Conservation (phyloP, 192 early-diverging fungal species). For the Coemansia sp. region DNA sequence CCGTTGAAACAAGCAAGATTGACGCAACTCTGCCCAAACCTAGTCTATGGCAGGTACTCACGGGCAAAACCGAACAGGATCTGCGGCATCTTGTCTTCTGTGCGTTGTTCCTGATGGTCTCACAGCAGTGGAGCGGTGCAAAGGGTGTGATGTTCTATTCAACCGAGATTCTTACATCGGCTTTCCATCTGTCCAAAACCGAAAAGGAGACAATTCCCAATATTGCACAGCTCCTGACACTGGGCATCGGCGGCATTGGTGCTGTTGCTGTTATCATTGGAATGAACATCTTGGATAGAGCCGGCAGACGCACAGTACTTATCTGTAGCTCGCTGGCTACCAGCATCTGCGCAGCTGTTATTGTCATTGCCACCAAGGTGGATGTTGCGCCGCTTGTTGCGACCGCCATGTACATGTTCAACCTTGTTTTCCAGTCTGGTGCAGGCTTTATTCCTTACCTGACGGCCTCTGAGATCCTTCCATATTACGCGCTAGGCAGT, state of each 20-base stretch:
- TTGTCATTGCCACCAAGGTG: constrained; percentile 64
- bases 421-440: constrained; percentile 82
- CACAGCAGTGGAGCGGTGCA: constrained; percentile 89
- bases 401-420: constrained; percentile 65
- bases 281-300: constrained; percentile 69
- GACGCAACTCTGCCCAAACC: constrained; percentile 33
- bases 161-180: constrained; percentile 65
- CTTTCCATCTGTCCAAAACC: constrained; percentile 47
- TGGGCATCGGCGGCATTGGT: constrained; percentile 77
- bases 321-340: constrained; percentile 64
- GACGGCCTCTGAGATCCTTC: constrained; percentile 71
- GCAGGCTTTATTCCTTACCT: constrained; percentile 86
- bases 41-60: constrained; percentile 43
- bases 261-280: constrained; percentile 72
- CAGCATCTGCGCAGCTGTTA: constrained; percentile 60
- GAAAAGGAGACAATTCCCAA: constrained; percentile 56
- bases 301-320: constrained; percentile 66
- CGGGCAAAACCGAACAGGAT: constrained; percentile 42
- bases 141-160: constrained; percentile 90
- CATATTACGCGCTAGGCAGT: constrained; percentile 65
- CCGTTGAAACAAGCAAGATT: constrained; percentile 18
- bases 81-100: constrained; percentile 67
- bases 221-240: constrained; percentile 69
- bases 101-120: constrained; percentile 68
- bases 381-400: constrained; percentile 59